Evolutionary conservation across 2,329 filamentous ascomycete species (phyloP), one percentile per base, ranked within the genome.

Genomic region (Sphaceloma murrayae): DNA sequence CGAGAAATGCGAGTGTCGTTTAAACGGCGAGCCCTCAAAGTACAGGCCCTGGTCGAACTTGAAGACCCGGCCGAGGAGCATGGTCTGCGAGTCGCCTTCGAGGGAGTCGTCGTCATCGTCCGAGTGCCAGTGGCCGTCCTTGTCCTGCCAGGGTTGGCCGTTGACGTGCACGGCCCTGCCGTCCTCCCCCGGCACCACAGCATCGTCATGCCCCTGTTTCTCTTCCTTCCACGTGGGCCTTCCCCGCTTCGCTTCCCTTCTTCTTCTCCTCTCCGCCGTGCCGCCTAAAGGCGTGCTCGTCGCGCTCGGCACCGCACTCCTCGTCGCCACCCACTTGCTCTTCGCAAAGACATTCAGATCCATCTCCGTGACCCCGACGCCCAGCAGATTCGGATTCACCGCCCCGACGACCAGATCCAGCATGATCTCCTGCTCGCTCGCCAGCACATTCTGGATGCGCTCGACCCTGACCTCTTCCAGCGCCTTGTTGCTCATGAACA

Each of bases 261-360:
- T 21, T n/a, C 33, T 36, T 19, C 33, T 21, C 33, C 6, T 6
- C 30, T 34, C 29, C 10, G 21, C 34, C 7, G 6, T 34, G 18
- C 17, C 33, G 29, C 4, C 14, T 30, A 8, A 49, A 49, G n/a
- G 48, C 52, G 32, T 50, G 51, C 46, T 50, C 50, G 31, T 46
- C 13, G 19, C 11, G 31, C 39, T 3, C 8, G 21, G 36, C 32
- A 24, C 27, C 16, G 22, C 9, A 27, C 14, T 38, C 13, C 24
- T 39, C 40, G 17, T 47, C 34, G n/a, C 85, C 84, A 89, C 83
- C 58, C 89, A 84, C 48, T 84, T 85, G 48, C 87, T 95, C 63
- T 93, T 94, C 21, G 91, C 91, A 62, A 96, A 96, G 22, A 98
- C 75, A 56, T 93, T 87, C 46, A 96, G 72, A 59, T 96, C 87